phyloP scores from a whole-genome alignment of 352 stramenopile species.

The Globisporangium paroecandrum region DNA sequence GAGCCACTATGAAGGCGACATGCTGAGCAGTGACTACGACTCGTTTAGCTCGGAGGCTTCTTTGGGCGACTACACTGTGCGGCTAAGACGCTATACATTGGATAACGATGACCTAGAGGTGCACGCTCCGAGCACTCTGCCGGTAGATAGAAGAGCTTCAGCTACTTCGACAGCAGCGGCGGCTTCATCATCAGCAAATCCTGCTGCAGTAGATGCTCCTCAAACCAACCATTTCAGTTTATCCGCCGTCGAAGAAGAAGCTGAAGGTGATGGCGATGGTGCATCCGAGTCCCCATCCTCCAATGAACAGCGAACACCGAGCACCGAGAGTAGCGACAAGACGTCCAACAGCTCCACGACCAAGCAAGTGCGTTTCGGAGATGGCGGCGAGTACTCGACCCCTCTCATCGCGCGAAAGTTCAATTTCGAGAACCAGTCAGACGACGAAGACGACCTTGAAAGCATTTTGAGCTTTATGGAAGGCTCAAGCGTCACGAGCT shows the following conservation, averaged over 20 bases:
- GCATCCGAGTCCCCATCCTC: background rate
- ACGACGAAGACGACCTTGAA: slow-evolving; percentile 35
- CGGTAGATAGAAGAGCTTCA: background rate
- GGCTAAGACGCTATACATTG: slow-evolving; percentile 3
- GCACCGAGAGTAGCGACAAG: slow-evolving; percentile 51
- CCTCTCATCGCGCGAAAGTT: slow-evolving; percentile 57
- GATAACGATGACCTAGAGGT: background rate
- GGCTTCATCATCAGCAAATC: background rate
- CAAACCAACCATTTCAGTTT: background rate
- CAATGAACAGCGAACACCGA: slow-evolving; percentile 27
- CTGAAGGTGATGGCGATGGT: background rate
- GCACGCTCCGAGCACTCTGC: background rate
- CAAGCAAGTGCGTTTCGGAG: slow-evolving; percentile 57
- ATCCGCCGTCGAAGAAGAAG: slow-evolving; percentile 2
- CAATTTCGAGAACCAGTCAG: slow-evolving; percentile 52
- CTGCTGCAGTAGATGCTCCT: background rate
- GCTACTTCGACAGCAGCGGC: background rate
- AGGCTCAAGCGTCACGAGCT: slow-evolving; percentile 48
- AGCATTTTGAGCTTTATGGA: slow-evolving; percentile 49
- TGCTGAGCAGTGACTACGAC: slow-evolving; percentile 16
- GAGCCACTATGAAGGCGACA: slow-evolving; percentile 17
- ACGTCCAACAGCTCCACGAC: slow-evolving; percentile 17
- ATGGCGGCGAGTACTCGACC: slow-evolving; percentile 39
- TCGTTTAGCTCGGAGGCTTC: slow-evolving; percentile 38
- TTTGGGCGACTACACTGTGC: slow-evolving; percentile 22